These are phyloP conservation scores for Mucor sp. DNA, from an alignment of 371 early-diverging fungal genomes.

Conservation along the genomic window DNA sequence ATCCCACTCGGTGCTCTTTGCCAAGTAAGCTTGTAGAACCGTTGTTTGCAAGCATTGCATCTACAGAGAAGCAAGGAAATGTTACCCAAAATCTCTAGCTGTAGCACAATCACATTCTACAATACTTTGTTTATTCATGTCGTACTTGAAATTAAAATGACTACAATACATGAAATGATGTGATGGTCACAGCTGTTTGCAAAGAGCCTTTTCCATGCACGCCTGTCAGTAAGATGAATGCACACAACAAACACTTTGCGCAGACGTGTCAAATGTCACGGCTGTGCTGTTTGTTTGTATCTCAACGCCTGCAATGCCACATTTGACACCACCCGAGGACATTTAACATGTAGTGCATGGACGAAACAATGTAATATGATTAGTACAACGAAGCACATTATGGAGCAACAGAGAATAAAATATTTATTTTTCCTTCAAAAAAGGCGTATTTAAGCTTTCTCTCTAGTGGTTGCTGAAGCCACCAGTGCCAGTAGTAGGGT, in stretches of 20 bases:
- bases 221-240: neutral
- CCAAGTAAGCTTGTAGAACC: neutral
- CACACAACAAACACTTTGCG: neutral
- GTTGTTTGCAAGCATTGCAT: neutral
- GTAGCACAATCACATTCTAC: conserved; percentile 3
- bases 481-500: neutral
- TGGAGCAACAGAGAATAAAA: neutral
- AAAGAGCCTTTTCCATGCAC: neutral
- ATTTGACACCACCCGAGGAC: neutral
- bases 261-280: neutral
- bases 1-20: neutral
- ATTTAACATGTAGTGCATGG: neutral
- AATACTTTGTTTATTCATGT: neutral
- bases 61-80: neutral
- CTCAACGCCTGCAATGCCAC: neutral
- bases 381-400: neutral
- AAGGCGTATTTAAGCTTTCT: neutral
- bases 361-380: neutral
- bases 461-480: neutral
- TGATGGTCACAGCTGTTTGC: neutral
- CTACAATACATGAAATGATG: neutral
- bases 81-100: neutral
- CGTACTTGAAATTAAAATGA: neutral
- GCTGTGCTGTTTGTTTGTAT: neutral
- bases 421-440: neutral